phyloP scores from a whole-genome alignment of 2,329 filamentous ascomycete genomes.

The Juglanconis sp. region DNA sequence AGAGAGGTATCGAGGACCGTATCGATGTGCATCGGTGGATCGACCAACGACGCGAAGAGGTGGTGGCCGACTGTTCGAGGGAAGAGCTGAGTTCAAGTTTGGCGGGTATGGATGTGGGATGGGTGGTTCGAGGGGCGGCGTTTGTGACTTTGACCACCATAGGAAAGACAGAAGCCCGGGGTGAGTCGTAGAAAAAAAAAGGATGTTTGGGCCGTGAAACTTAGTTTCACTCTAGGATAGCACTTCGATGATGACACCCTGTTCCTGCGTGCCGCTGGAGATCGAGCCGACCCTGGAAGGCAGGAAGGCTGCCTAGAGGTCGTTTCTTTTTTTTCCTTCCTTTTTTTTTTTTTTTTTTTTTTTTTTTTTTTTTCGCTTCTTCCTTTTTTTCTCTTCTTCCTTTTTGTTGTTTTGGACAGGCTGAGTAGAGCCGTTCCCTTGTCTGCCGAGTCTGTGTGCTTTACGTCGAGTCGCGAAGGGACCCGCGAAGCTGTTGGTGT shows the following conservation, averaged over 20 bases:
- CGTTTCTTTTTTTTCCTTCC: no score
- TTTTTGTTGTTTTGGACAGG: no score
- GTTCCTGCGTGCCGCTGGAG: not conserved
- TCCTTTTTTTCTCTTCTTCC: no score
- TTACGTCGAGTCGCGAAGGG: no score
- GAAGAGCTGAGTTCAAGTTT: not conserved
- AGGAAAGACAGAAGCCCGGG: not conserved
- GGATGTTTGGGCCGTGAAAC: not conserved
- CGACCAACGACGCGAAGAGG: not conserved
- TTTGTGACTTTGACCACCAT: not conserved
- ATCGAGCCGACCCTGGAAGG: not conserved
- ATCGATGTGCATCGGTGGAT: constrained; percentile 13
- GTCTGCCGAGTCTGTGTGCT: no score
- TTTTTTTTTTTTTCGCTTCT: no score
- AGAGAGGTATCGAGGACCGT: constrained; percentile 1
- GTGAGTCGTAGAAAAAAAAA: not conserved
- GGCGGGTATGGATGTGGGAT: not conserved
- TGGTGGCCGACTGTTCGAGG: not conserved
- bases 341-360: no score
- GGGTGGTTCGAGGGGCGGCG: not conserved
- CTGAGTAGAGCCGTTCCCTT: no score
- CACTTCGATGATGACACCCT: not conserved
- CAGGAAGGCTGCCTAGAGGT: no score
- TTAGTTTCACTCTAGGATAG: not conserved
- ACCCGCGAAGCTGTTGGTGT: no score